phyloP scores from a whole-genome alignment of 495 filamentous ascomycete species.

The Baudoinia panamericana region DNA sequence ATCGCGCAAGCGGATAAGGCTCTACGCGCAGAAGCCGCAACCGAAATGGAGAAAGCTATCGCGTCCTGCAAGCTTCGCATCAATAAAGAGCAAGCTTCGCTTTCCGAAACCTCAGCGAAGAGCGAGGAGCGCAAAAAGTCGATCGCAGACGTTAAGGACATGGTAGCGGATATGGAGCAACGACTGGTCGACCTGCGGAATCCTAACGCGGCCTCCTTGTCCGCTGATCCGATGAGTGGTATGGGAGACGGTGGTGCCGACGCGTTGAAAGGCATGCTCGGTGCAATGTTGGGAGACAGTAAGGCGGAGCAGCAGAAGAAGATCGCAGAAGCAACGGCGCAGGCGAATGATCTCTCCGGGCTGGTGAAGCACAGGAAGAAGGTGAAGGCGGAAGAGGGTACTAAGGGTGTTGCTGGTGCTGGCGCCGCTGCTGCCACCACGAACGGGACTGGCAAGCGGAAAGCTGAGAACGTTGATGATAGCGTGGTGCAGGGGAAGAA shows the following conservation, averaged over 20 bases:
- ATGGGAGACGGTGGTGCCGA: slow-evolving; percentile 35
- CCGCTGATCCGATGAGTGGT: slow-evolving; percentile 38
- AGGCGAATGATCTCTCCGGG: slow-evolving; percentile 72
- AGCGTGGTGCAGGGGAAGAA: slow-evolving; percentile 24
- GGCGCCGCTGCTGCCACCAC: background rate
- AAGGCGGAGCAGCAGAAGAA: slow-evolving; percentile 46
- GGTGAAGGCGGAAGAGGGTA: slow-evolving; percentile 4
- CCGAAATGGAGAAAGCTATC: slow-evolving; percentile 72
- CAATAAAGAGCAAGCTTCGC: slow-evolving; percentile 53
- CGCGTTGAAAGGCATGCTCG: slow-evolving; percentile 54
- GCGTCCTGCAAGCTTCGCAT: slow-evolving; percentile 64
- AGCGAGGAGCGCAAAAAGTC: slow-evolving; percentile 45
- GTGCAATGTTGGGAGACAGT: slow-evolving; percentile 57
- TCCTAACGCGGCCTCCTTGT: slow-evolving; percentile 40
- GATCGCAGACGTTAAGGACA: slow-evolving; percentile 73
- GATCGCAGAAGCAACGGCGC: slow-evolving; percentile 64
- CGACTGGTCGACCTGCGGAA: slow-evolving; percentile 66
- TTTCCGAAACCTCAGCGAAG: slow-evolving; percentile 35
- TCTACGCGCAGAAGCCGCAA: slow-evolving; percentile 61
- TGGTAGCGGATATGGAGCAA: slow-evolving; percentile 78
- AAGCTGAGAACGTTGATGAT: slow-evolving; percentile 24
- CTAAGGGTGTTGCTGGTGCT: background rate
- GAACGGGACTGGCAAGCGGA: slow-evolving; percentile 21
- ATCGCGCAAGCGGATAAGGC: slow-evolving; percentile 43
- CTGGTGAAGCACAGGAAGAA: slow-evolving; percentile 67